phyloP scores from a whole-genome alignment of 805 yeast species.

The Cyberlindnera galapagoensis region DNA sequence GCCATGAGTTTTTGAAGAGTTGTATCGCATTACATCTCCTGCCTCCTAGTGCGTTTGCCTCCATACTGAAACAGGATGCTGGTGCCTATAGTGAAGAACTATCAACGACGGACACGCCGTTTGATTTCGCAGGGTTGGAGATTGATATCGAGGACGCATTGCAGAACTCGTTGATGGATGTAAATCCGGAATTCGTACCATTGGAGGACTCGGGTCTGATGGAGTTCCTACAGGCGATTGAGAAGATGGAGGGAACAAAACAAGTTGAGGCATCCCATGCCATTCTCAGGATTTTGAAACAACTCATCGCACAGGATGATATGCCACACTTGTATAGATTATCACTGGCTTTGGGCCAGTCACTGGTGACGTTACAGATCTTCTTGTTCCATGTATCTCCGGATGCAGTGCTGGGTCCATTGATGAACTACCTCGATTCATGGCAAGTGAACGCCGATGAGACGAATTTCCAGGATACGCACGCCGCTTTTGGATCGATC shows the following conservation, averaged over 20 bases:
- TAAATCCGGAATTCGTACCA: constrained; percentile 42
- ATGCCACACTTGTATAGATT: constrained; percentile 41
- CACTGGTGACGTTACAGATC: constrained; percentile 34
- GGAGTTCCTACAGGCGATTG: constrained; percentile 42
- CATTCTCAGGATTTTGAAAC: constrained; percentile 26
- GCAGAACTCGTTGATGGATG: constrained; percentile 26
- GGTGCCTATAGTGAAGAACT: constrained; percentile 29
- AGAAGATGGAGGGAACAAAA: constrained; percentile 38
- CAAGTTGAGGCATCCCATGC: constrained; percentile 39
- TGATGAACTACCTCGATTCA: constrained; percentile 47
- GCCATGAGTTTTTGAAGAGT: constrained; percentile 45
- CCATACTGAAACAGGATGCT: constrained; percentile 33
- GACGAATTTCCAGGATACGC: constrained; percentile 56
- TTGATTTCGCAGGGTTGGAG: constrained; percentile 28
- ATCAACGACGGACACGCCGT: constrained; percentile 27
- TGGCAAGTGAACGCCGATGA: constrained; percentile 37
- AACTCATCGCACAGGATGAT: constrained; percentile 36
- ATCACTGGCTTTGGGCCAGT: constrained; percentile 42
- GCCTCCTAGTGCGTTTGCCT: constrained; percentile 26
- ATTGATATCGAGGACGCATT: constrained; percentile 26
- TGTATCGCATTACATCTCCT: constrained; percentile 36
- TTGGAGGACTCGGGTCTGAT: constrained; percentile 48
- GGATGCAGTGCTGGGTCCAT: constrained; percentile 32
- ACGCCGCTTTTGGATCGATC: constrained; percentile 61
- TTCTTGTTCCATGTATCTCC: constrained; percentile 42